Base-by-base conservation (phyloP, 2,329 filamentous ascomycete species). In the Nigrospora oryzae region DNA sequence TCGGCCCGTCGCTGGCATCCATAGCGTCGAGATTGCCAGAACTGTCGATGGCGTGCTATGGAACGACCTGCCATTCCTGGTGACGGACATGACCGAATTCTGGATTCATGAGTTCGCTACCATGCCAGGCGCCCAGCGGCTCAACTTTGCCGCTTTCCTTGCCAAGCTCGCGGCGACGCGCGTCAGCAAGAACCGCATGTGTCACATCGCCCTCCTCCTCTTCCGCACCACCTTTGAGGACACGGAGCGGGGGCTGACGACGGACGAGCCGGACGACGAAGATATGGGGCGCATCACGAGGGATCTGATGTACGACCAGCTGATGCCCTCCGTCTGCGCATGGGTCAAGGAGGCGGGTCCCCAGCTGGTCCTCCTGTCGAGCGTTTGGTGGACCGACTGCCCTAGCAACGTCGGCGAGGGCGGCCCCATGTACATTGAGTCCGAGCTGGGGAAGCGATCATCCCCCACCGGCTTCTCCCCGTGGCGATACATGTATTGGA, bases 1-100 rank as follows among this genome's bases (percentile, higher is more conserved):
- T 11, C 4, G 38, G n/a, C 38, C 38, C 23, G 38, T 13, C 13
- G 3, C 23, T 19, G 28, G 38, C 10, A 3, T 11, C 4, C 17
- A 10, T 23, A 23, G 38, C 5, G 32, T 40, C 17, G 38, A 40
- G 23, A 40, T 40, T 32, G 38, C 38, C 23, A 19, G 38, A 19
- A 40, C 38, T 5, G 38, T 40, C 38, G 19, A 40, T 11, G 38
- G 38, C 38, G 32, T 23, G 14, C 23, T 40, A 14, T 40, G 38
- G 38, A 40, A 40, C 38, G 38, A 40, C 38, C 23, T 40, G 38
- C 38, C 38, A n/a, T 40, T 40, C 23, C 13, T 40, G 38, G 38
- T 30, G n/a, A 40, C 38, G n/a, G 38, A 40, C 38, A 32, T 40
- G 38, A 40, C 38, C 12, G 38, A 6, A 10, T 40, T 40, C 23